phyloP scores from a whole-genome alignment of 441 rosid genomes.

The Daphne laureola region DNA sequence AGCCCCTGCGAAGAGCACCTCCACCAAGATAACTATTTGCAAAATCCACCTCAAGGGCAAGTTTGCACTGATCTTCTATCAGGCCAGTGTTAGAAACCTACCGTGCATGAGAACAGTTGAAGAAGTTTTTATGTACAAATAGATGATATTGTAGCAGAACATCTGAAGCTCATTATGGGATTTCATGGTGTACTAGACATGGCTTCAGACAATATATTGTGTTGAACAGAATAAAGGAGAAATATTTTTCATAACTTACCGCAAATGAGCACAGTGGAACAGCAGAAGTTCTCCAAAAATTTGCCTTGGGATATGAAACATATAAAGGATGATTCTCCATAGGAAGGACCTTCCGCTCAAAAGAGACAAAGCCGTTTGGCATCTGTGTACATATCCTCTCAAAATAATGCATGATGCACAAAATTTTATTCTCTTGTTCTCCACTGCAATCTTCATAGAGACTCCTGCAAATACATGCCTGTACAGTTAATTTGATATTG shows the following conservation, averaged over 20 bases:
- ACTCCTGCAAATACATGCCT: constrained; percentile 38
- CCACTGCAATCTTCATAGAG: constrained; percentile 52
- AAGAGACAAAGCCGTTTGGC: constrained; percentile 67
- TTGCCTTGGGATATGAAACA: constrained; percentile 39
- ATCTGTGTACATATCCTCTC: constrained; percentile 49
- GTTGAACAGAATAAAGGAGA: too few relatives aligned
- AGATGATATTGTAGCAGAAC: constrained; percentile 1
- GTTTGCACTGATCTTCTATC: constrained; percentile 67
- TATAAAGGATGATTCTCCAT: constrained; percentile 22
- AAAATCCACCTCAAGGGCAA: constrained; percentile 82
- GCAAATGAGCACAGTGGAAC: constrained; percentile 55
- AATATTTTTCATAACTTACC: constrained; percentile 28
- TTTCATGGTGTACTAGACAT: too few relatives aligned
- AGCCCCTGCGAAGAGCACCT: constrained; percentile 79
- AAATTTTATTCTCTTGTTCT: constrained; percentile 65
- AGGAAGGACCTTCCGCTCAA: constrained; percentile 76
- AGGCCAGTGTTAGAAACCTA: constrained; percentile 57
- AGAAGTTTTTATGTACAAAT: neutral
- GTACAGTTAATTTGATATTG: too few relatives aligned
- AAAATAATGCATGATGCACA: constrained; percentile 75
- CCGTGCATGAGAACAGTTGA: constrained; percentile 9
- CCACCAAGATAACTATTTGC: constrained; percentile 90
- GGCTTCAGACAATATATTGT: too few relatives aligned
- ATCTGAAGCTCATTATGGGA: too few relatives aligned
- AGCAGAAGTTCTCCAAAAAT: constrained; percentile 64